Evolutionary conservation across 345 rosid genomes (phyloP).

Genomic region (Acer yangbiense): DNA sequence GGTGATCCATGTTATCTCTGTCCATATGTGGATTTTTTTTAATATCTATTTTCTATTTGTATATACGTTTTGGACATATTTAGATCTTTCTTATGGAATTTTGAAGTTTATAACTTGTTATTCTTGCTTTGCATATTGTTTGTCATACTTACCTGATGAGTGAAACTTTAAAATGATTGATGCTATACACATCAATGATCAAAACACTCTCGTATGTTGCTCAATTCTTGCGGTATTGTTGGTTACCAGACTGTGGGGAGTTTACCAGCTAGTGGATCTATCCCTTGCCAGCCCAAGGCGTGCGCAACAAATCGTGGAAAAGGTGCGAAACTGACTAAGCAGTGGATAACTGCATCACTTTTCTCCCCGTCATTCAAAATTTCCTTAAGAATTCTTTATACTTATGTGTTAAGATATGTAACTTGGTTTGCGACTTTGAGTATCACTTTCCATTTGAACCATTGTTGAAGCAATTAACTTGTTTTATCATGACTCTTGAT

Average conservation of each 20-base stretch:
- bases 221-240: not conserved
- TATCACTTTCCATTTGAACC: too few species aligned
- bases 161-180: not conserved
- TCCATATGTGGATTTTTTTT: not conserved
- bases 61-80: too few species aligned
- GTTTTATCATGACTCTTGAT: too few species aligned
- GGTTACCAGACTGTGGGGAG: not conserved
- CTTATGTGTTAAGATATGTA: too few species aligned
- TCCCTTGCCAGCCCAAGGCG: not conserved
- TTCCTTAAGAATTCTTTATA: too few species aligned
- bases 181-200: not conserved
- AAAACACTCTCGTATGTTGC: not conserved
- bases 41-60: too few species aligned
- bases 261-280: not conserved
- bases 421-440: too few species aligned
- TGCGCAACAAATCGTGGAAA: too few species aligned
- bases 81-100: not conserved
- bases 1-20: not conserved
- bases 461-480: too few species aligned
- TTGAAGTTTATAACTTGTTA: not conserved
- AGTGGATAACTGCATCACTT: too few species aligned
- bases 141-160: constrained; percentile 3
- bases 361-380: too few species aligned
- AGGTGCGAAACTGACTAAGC: too few species aligned
- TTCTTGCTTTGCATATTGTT: not conserved